phyloP scores from a whole-genome alignment of 768 basidiomycete species.

The Tulasnella sp. region DNA sequence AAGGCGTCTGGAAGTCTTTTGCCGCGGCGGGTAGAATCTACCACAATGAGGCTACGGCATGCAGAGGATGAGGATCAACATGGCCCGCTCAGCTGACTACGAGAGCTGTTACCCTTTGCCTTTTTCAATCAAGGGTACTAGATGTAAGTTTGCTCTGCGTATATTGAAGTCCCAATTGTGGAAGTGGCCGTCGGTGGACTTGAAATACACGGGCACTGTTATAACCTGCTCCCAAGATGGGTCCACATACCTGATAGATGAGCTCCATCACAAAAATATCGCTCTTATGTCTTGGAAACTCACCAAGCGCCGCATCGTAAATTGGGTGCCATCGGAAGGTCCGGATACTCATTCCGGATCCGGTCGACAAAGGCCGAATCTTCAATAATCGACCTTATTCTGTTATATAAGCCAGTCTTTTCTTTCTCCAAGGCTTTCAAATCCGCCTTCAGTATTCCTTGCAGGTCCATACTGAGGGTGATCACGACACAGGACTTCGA shows the following conservation, averaged over 20 bases:
- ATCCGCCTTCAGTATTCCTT: neutral
- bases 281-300: slow-evolving; percentile 53
- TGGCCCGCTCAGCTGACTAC: neutral
- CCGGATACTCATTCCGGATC: slow-evolving; percentile 38
- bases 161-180: slow-evolving; percentile 79
- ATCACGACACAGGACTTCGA: neutral
- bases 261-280: slow-evolving; percentile 15
- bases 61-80: neutral
- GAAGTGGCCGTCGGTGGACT: slow-evolving; percentile 83
- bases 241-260: slow-evolving; percentile 3
- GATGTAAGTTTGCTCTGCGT: slow-evolving; percentile 70
- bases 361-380: slow-evolving; percentile 59
- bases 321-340: slow-evolving; percentile 63
- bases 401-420: slow-evolving; percentile 59
- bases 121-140: slow-evolving; percentile 46
- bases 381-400: slow-evolving; percentile 72
- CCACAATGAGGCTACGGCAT: slow-evolving; percentile 53
- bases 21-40: slow-evolving; percentile 87
- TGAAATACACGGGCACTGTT: slow-evolving; percentile 58
- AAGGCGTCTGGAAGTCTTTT: slow-evolving; percentile 92
- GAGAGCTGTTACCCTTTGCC: slow-evolving; percentile 44
- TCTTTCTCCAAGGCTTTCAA: slow-evolving; percentile 11
- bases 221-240: slow-evolving; percentile 18
- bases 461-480: neutral
- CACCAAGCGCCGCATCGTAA: slow-evolving; percentile 95